Percentiles rank a stretch among this genome's conserved stretches.
Evolutionary conservation across 2,329 filamentous ascomycete genomes (phyloP).

Genomic region (Orbilia javanica): DNA sequence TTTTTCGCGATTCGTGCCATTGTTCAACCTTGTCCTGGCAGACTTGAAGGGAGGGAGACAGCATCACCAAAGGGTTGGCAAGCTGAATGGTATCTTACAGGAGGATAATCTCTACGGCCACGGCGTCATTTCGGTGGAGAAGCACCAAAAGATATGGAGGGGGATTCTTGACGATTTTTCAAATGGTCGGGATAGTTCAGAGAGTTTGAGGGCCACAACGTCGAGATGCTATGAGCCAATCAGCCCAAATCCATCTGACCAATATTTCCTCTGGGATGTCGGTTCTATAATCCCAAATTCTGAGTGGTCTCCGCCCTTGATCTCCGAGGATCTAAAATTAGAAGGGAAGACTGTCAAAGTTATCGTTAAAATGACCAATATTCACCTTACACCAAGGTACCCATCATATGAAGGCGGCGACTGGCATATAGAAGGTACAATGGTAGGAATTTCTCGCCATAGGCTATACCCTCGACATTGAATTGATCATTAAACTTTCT

Average conservation of each 20-base stretch:
- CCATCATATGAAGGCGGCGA: conserved; percentile 69
- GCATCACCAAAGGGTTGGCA: not conserved
- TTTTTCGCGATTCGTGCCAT: conserved; percentile 41
- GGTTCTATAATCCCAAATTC: conserved; percentile 1
- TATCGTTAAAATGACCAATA: conserved; percentile 74
- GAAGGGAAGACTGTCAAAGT: conserved; percentile 70
- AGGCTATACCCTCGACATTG: not conserved
- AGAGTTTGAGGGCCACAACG: too few species aligned
- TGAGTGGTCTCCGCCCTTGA: conserved; percentile 1
- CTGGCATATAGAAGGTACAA: conserved; percentile 72
- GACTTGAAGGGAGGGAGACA: conserved; percentile 13
- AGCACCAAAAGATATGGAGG: conserved; percentile 1
- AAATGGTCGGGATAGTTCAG: conserved; percentile 26
- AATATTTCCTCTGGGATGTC: conserved; percentile 24
- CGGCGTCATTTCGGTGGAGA: not conserved
- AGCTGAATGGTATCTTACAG: not conserved
- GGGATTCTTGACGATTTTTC: conserved; percentile 30
- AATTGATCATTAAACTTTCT: conserved; percentile 66
- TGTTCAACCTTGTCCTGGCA: conserved; percentile 43
- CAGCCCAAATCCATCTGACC: too few species aligned
- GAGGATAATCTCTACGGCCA: not conserved
- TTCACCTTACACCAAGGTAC: conserved; percentile 71
- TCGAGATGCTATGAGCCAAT: too few species aligned
- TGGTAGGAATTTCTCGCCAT: conserved; percentile 66
- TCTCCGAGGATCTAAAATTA: not conserved